Percentiles rank a stretch among this genome's conserved stretches.
Conservation (phyloP, 2,329 filamentous ascomycete species). For the Hypoxylon sp. region DNA sequence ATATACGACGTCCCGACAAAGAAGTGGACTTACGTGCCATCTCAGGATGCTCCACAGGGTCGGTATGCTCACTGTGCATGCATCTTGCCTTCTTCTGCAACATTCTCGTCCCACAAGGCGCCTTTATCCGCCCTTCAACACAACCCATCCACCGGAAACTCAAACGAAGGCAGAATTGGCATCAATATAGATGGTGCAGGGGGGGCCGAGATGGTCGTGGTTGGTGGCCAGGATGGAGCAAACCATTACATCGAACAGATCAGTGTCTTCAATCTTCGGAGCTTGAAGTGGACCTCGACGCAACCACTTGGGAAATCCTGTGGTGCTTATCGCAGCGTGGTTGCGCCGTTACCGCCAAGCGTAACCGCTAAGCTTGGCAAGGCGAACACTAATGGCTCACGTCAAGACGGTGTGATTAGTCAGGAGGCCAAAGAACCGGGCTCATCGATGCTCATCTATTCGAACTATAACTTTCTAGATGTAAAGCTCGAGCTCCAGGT, state of each 20-base stretch:
- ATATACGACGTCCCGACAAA: slow-evolving; percentile 89
- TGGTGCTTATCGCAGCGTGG: slow-evolving; percentile 95
- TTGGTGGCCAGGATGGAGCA: slow-evolving; percentile 95
- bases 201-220: slow-evolving; percentile 96
- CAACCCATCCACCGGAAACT: slow-evolving; percentile 85
- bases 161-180: slow-evolving; percentile 89
- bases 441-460: slow-evolving; percentile 94
- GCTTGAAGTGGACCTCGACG: slow-evolving; percentile 94
- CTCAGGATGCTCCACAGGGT: slow-evolving; percentile 88
- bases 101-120: slow-evolving; percentile 87
- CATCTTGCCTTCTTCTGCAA: slow-evolving; percentile 88
- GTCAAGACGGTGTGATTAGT: slow-evolving; percentile 64
- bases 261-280: slow-evolving; percentile 96
- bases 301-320: slow-evolving; percentile 90
- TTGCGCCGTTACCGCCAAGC: slow-evolving; percentile 81
- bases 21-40: slow-evolving; percentile 87
- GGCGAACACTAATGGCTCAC: slow-evolving; percentile 61
- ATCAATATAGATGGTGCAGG: slow-evolving; percentile 91
- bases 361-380: slow-evolving; percentile 77
- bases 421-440: slow-evolving; percentile 71
- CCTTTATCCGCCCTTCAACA: slow-evolving; percentile 90
- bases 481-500: slow-evolving; percentile 97
- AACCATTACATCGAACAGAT: slow-evolving; percentile 99
- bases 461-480: slow-evolving; percentile 98
- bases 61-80: slow-evolving; percentile 97